Evolutionary conservation across 768 basidiomycete species (phyloP).

Genomic region (Pisolithus sp.): DNA sequence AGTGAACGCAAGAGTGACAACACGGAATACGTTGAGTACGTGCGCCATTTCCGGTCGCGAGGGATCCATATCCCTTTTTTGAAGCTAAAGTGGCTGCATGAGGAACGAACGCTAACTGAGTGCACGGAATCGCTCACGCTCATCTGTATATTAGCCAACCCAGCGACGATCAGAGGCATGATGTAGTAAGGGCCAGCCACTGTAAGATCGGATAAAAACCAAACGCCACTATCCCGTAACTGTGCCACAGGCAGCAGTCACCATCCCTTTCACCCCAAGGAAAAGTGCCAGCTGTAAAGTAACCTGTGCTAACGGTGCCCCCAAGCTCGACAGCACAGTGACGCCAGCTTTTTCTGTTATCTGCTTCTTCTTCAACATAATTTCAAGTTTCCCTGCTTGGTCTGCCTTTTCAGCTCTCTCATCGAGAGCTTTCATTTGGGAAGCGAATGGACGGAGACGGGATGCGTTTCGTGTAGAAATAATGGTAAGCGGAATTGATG

Average conservation of each 20-base stretch:
- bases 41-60: slow-evolving; percentile 54
- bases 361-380: slow-evolving; percentile 39
- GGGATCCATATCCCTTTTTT: slow-evolving; percentile 50
- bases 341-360: slow-evolving; percentile 65
- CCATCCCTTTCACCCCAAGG: slow-evolving; percentile 71
- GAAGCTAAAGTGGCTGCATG: slow-evolving; percentile 24
- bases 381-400: slow-evolving; percentile 34
- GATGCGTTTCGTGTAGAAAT: slow-evolving; percentile 51
- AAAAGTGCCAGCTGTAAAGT: slow-evolving; percentile 78
- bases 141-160: slow-evolving; percentile 64
- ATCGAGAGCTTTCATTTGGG: slow-evolving; percentile 49
- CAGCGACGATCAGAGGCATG: slow-evolving; percentile 55
- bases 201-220: slow-evolving; percentile 72
- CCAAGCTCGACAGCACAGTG: slow-evolving; percentile 46
- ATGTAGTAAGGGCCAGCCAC: slow-evolving; percentile 68
- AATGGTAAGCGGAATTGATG: slow-evolving; percentile 57
- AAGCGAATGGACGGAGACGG: slow-evolving; percentile 28
- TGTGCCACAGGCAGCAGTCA: slow-evolving; percentile 66
- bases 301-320: slow-evolving; percentile 60
- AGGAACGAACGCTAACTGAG: background rate
- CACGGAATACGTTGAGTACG: slow-evolving; percentile 58
- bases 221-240: slow-evolving; percentile 68
- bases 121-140: slow-evolving; percentile 38
- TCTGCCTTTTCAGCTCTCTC: slow-evolving; percentile 35
- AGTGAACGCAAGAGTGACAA: slow-evolving; percentile 47